Evolutionary conservation across 495 filamentous ascomycete genomes (phyloP).

Genomic region (Annulohypoxylon maeteangense): DNA sequence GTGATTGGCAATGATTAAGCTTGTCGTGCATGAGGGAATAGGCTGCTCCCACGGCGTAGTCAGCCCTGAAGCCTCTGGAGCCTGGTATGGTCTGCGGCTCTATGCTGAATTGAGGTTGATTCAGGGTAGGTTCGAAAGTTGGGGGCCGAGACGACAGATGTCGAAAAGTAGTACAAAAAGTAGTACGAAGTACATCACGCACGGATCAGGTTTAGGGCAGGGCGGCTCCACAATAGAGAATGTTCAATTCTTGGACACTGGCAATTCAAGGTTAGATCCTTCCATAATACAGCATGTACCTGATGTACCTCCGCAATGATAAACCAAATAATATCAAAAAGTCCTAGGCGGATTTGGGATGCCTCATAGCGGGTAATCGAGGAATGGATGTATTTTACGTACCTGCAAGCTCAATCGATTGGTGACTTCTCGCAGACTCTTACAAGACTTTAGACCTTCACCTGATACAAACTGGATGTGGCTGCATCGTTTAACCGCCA

Average conservation of each 20-base stretch:
- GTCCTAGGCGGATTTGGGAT: slow-evolving; percentile 25
- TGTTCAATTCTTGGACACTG: neutral
- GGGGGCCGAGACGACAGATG: slow-evolving; percentile 31
- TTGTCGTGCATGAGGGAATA: slow-evolving; percentile 45
- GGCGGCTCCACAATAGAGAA: slow-evolving; percentile 38
- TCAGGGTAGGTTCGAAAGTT: slow-evolving; percentile 29
- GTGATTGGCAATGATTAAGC: slow-evolving; percentile 36
- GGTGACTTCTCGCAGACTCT: neutral
- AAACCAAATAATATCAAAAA: slow-evolving; percentile 10
- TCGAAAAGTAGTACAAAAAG: neutral
- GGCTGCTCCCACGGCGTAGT: slow-evolving; percentile 37
- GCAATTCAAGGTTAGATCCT: neutral
- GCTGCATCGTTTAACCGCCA: slow-evolving; percentile 42
- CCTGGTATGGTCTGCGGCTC: slow-evolving; percentile 44
- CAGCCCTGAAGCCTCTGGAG: slow-evolving; percentile 37
- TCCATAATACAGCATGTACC: no score
- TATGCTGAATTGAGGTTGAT: slow-evolving; percentile 46
- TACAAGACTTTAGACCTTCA: slow-evolving; percentile 6
- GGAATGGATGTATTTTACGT: neutral
- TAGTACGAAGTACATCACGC: slow-evolving; percentile 1
- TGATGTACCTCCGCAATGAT: neutral
- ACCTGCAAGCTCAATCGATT: neutral
- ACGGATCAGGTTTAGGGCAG: slow-evolving; percentile 35
- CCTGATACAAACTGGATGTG: slow-evolving; percentile 19
- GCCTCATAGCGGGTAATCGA: slow-evolving; percentile 22